These are phyloP conservation scores for Saccharum officinarum DNA, from an alignment of 176 grass and related monocot genomes.

Conservation along the genomic window DNA sequence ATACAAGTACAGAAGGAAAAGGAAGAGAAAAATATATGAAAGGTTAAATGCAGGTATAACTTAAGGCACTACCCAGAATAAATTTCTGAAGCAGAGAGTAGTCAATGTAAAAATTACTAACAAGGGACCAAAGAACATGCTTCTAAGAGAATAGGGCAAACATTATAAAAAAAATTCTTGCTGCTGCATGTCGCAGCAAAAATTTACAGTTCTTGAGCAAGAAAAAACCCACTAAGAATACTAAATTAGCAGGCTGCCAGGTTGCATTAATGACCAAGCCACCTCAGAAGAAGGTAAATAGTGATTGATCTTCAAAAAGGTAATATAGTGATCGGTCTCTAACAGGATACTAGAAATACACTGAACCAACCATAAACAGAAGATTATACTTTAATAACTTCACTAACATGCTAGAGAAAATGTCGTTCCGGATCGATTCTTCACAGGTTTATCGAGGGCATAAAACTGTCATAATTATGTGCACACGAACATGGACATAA, in stretches of 20 bases:
- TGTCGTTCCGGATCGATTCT: background rate
- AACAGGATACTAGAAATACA: background rate
- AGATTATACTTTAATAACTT: background rate
- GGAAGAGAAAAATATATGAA: constrained; percentile 23
- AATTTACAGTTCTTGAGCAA: constrained; percentile 1
- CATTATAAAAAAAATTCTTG: background rate
- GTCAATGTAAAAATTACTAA: constrained; percentile 14
- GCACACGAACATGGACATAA: background rate
- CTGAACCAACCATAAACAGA: background rate
- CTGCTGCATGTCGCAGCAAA: background rate
- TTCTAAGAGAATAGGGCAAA: background rate
- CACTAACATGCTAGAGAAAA: constrained; percentile 8
- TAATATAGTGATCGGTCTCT: background rate
- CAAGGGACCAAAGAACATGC: background rate
- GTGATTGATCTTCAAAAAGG: background rate
- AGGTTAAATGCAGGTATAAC: background rate
- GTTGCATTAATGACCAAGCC: constrained; percentile 7
- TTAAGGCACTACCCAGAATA: constrained; percentile 5
- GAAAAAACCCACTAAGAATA: constrained; percentile 18
- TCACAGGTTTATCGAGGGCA: background rate
- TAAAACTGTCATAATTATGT: background rate
- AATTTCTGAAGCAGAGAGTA: background rate
- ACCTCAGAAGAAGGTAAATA: background rate
- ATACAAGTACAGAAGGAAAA: constrained; percentile 7
- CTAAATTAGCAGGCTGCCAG: background rate